A percentile compares a stretch with the other conserved stretches of the same genome.
Conservation (phyloP, 1,139 yeast genomes). For the Saccharomycopsis crataegensis region DNA sequence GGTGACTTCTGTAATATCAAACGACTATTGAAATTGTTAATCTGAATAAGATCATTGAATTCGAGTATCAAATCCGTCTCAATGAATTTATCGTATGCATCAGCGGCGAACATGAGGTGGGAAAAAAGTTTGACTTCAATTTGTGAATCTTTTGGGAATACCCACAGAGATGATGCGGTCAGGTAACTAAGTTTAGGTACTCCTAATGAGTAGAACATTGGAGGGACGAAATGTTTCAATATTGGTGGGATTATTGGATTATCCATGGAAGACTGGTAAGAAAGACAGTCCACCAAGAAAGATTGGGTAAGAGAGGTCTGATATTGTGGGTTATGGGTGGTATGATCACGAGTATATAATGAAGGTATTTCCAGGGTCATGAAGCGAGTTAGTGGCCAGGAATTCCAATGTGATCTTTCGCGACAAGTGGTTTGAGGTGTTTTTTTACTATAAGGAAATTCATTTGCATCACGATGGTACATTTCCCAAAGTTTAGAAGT, state of each 20-base stretch:
- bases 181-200: not conserved
- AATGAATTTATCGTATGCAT: slow-evolving; percentile 19
- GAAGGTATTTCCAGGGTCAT: not conserved
- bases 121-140: not conserved
- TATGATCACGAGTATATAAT: not conserved
- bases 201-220: slow-evolving; percentile 12
- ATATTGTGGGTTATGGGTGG: not conserved
- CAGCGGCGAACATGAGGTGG: slow-evolving; percentile 19
- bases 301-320: slow-evolving; percentile 18
- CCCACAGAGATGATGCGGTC: not conserved
- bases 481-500: not conserved
- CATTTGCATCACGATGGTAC: not conserved
- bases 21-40: slow-evolving; percentile 8
- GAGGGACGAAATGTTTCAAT: slow-evolving; percentile 20
- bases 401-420: not conserved
- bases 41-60: slow-evolving; percentile 26
- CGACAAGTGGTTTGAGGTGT: not conserved
- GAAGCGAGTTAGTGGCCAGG: not conserved
- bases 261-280: not conserved
- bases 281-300: slow-evolving; percentile 21
- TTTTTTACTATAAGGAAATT: not conserved
- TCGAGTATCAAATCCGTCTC: slow-evolving; percentile 30
- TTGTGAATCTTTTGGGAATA: not conserved
- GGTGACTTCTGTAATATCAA: not conserved
- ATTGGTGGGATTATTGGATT: slow-evolving; percentile 22